phyloP scores from a whole-genome alignment of 2,329 filamentous ascomycete genomes.

The Cladosporium austrohemisphaericum region DNA sequence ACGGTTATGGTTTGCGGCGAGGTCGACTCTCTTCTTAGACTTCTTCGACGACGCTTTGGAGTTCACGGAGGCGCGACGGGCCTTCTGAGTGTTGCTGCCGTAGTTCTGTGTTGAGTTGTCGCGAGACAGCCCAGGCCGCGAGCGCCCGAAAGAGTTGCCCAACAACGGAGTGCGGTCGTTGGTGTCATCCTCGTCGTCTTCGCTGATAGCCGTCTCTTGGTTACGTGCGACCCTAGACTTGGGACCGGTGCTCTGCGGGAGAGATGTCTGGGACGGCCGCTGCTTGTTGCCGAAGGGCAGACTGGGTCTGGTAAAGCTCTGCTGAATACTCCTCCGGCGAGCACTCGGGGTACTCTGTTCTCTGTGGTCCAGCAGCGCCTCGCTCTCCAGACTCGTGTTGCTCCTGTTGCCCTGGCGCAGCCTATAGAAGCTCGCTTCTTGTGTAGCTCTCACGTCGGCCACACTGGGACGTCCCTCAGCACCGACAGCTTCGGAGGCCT shows the following conservation, averaged over 20 bases:
- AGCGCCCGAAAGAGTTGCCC: slow-evolving; percentile 34
- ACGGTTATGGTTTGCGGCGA: not conserved
- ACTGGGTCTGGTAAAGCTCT: slow-evolving; percentile 28
- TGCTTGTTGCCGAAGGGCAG: slow-evolving; percentile 25
- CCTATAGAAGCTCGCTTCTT: slow-evolving; percentile 52
- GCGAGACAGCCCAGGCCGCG: slow-evolving; percentile 27
- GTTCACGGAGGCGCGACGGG: slow-evolving; percentile 26
- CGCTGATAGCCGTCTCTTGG: slow-evolving; percentile 33
- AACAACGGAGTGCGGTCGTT: slow-evolving; percentile 57
- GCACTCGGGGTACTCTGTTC: slow-evolving; percentile 40
- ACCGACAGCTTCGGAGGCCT: slow-evolving; percentile 52
- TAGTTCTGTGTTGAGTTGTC: slow-evolving; percentile 27
- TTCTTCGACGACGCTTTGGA: slow-evolving; percentile 27
- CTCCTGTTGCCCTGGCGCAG: slow-evolving; percentile 59
- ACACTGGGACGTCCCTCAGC: slow-evolving; percentile 45
- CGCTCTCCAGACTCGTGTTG: slow-evolving; percentile 83
- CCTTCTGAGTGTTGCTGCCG: slow-evolving; percentile 28
- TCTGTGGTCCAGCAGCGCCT: slow-evolving; percentile 81
- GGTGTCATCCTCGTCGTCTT: slow-evolving; percentile 48
- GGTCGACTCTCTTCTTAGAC: slow-evolving; percentile 11
- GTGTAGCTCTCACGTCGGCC: slow-evolving; percentile 30
- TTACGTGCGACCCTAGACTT: slow-evolving; percentile 18
- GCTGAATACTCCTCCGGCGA: slow-evolving; percentile 43
- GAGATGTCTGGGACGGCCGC: slow-evolving; percentile 21
- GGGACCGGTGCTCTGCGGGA: slow-evolving; percentile 11